A percentile compares a stretch with the other conserved stretches of the same genome.
Evolutionary conservation across 306 rosid genomes (phyloP).

Genomic region (Oemleria cerasiformis): DNA sequence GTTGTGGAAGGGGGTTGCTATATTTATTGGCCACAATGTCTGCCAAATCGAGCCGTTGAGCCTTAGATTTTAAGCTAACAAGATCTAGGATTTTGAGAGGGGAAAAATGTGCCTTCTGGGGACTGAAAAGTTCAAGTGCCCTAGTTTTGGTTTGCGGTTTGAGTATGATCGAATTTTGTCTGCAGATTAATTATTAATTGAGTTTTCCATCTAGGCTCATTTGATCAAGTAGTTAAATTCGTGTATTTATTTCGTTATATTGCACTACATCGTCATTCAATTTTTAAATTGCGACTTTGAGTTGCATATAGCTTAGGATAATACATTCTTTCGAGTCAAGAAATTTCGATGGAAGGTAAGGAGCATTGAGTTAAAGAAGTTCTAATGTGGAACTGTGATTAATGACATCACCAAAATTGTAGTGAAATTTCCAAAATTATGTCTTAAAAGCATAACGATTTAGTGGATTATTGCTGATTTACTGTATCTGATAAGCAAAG

Average conservation of each 20-base stretch:
- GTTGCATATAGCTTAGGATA: background rate
- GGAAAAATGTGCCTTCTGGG: background rate
- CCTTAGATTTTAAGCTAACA: background rate
- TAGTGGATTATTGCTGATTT: background rate
- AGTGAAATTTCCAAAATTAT: background rate
- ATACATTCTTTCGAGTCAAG: background rate
- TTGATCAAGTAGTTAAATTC: too few relatives aligned
- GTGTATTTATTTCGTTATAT: background rate
- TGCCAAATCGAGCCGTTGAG: background rate
- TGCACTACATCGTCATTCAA: background rate
- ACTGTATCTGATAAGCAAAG: background rate
- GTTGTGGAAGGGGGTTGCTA: background rate
- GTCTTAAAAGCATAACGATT: background rate
- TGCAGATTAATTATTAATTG: background rate
- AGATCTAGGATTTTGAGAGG: background rate
- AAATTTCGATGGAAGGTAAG: background rate
- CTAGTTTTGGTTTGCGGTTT: background rate
- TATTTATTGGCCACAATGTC: background rate
- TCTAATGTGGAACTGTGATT: background rate
- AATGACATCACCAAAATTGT: background rate
- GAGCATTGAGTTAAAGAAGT: background rate
- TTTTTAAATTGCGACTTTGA: background rate
- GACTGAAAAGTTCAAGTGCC: background rate
- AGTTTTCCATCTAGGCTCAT: too few relatives aligned
- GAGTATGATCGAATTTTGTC: background rate